Evolutionary conservation across 169 alveolate species (phyloP).

Genomic region (Theileria equi): DNA sequence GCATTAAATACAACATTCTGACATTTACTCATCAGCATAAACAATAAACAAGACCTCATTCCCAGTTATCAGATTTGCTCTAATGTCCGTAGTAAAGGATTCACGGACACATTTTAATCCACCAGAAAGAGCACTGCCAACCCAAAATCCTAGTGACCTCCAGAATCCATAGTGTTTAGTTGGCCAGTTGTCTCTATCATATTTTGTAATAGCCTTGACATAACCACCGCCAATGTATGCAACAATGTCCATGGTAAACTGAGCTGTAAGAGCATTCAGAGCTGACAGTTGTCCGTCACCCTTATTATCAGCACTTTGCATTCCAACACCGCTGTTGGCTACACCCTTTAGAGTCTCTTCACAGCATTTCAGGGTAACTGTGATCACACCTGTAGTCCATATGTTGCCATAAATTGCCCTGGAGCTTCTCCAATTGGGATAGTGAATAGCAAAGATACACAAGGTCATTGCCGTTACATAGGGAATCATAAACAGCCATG

Average conservation of each 20-base stretch:
- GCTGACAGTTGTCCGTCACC: slow-evolving; percentile 20
- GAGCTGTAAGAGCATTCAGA: not conserved
- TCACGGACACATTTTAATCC: not conserved
- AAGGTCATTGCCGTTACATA: not conserved
- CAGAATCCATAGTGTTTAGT: not conserved
- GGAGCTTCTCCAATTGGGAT: too few relatives aligned
- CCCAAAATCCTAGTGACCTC: not conserved
- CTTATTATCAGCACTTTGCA: not conserved
- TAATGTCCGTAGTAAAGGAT: not conserved
- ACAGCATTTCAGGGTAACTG: too few relatives aligned
- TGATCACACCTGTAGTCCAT: too few relatives aligned
- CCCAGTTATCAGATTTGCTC: too few relatives aligned
- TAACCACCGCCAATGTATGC: slow-evolving; percentile 22
- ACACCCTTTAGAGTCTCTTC: too few relatives aligned
- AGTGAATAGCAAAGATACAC: slow-evolving; percentile 1
- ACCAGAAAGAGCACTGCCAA: not conserved
- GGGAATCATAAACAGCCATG: slow-evolving; percentile 1
- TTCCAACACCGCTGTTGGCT: too few relatives aligned
- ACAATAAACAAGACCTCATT: too few relatives aligned
- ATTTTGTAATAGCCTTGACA: slow-evolving; percentile 5
- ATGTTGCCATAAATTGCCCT: not conserved
- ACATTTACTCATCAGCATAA: too few relatives aligned
- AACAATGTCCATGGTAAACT: not conserved
- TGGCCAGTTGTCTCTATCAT: slow-evolving; percentile 8
- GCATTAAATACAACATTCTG: too few relatives aligned